These are phyloP conservation scores for Epichloe gansuensis DNA, from an alignment of 2,329 filamentous ascomycete genomes.

Conservation along the genomic window DNA sequence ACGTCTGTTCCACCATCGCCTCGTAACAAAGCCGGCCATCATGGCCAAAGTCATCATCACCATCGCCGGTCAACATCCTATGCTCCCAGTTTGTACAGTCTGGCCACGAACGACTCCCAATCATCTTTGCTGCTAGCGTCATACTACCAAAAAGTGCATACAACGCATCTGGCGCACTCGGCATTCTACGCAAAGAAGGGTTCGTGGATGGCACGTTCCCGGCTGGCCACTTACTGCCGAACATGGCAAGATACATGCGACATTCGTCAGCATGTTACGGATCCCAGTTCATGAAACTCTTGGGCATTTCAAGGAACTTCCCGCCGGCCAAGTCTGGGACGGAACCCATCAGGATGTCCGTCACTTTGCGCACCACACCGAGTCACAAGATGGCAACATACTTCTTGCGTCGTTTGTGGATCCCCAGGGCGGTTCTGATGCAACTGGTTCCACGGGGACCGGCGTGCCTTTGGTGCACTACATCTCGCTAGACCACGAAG, in stretches of 20 bases:
- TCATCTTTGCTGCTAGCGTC: conserved; percentile 40
- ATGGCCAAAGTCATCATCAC: neutral
- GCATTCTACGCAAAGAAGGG: conserved; percentile 38
- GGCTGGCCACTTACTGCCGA: conserved; percentile 44
- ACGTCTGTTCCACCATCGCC: conserved; percentile 13
- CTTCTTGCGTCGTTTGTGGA: conserved; percentile 61
- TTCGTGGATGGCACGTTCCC: conserved; percentile 48
- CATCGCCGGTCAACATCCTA: conserved; percentile 19
- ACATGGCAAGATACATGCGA: conserved; percentile 52
- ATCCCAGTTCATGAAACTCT: conserved; percentile 47
- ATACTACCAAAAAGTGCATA: conserved; percentile 36
- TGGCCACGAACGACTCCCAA: conserved; percentile 44
- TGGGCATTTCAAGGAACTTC: conserved; percentile 46
- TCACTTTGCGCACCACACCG: conserved; percentile 52
- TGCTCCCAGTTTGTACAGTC: conserved; percentile 47
- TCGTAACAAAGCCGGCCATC: conserved; percentile 4
- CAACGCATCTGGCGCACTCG: conserved; percentile 34
- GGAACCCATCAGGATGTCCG: conserved; percentile 47
- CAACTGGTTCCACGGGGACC: conserved; percentile 50
- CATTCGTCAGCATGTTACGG: conserved; percentile 58
- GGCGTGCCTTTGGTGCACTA: conserved; percentile 63
- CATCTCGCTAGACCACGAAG: conserved; percentile 58
- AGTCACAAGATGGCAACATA: conserved; percentile 44
- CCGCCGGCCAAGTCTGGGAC: conserved; percentile 28
- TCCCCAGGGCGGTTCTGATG: conserved; percentile 53